Conservation (phyloP, 2,329 filamentous ascomycete genomes). For the Apiospora hydei region DNA sequence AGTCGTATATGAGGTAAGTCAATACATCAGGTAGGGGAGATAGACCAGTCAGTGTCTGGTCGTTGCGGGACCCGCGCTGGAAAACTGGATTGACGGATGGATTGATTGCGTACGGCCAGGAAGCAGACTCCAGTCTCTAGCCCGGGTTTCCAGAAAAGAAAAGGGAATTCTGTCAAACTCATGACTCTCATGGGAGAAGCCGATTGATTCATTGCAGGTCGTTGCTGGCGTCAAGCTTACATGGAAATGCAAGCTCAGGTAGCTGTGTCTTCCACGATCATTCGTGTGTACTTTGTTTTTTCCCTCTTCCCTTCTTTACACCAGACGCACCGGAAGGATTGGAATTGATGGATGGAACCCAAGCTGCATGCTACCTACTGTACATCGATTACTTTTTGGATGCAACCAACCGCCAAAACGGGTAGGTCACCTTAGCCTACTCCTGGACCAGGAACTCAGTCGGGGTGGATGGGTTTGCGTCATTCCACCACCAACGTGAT, state of each 20-base stretch:
- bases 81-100: not conserved
- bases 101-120: not conserved
- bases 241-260: not conserved
- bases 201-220: not conserved
- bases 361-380: not conserved
- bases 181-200: not conserved
- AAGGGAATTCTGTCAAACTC: not conserved
- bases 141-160: not conserved
- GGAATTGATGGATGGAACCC: not conserved
- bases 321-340: no score
- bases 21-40: no score
- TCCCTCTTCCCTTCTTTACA: not conserved
- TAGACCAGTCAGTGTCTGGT: not conserved
- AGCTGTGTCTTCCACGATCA: not conserved
- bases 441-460: not conserved
- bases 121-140: slow-evolving; percentile 13
- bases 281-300: not conserved
- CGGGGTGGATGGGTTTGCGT: not conserved
- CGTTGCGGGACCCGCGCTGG: not conserved
- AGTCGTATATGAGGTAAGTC: not conserved
- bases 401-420: slow-evolving; percentile 11
- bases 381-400: not conserved
- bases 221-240: not conserved
- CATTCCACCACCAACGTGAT: slow-evolving; percentile 2
- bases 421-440: not conserved